Base-by-base conservation (phyloP, 352 stramenopile genomes). In the Globisporangium uncinulatum region DNA sequence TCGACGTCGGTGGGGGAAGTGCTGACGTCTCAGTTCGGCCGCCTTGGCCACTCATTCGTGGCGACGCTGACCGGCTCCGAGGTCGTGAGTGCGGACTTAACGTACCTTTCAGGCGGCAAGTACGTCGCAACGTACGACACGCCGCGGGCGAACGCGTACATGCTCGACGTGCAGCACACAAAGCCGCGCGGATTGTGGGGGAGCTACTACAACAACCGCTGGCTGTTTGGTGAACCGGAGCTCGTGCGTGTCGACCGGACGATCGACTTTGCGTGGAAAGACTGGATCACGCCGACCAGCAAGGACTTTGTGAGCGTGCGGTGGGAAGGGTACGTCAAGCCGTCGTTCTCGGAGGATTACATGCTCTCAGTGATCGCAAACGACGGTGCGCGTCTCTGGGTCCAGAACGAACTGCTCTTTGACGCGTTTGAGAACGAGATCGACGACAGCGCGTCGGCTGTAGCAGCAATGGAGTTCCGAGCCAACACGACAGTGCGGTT, bases 161-260 rank as follows among this genome's bases (percentile, higher is more conserved):
- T 71, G 6, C 71, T 98, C 0, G 82, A 90, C 3, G 81, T 98
- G 10, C 62, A 79, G 36, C 73, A 89, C 57, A 83, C 86, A 6
- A 60, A 73, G n/a, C 71, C 73, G 20, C 80, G 77, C 50, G 96
- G 96, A 4, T 74, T 99, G 3, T 36, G 82, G 6, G 95, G 88
- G 0, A 77, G 88, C 61, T 99, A 99, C 66, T 99, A 96, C 61
- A 98, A 96, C 66, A 99, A 99, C 64, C 81, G 94, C 0, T 98
- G 95, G 95, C 71, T 98, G 21, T 91, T 95, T 50, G 92, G 89
- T 11, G 71, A 74, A 6, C 83, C 94, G 6, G 77, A 87, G 24
- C 41, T 97, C 1, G 81, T 80, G 43, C 82, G 94, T 17, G 66
- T 98, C 3, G 96, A 99, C 63, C 44, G 66, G 9, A 61, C 70